Evolutionary conservation across 2,329 filamentous ascomycete species (phyloP).

Genomic region (Aureobasidium sp.): DNA sequence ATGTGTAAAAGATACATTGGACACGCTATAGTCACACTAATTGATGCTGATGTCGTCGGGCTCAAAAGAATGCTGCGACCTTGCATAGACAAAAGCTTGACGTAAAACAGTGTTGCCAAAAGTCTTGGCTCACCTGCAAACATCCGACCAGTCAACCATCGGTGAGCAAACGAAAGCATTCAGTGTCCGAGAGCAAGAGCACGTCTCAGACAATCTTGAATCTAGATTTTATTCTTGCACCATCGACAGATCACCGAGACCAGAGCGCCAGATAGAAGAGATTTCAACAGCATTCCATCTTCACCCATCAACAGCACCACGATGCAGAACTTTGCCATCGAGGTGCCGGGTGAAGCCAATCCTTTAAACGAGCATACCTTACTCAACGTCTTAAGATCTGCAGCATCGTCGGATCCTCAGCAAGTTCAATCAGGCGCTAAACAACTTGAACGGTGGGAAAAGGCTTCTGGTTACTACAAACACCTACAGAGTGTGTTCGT

Average conservation of each 20-base stretch:
- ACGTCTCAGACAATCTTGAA: background rate
- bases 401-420: constrained; percentile 40
- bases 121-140: constrained; percentile 1
- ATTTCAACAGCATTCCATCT: background rate
- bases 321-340: constrained; percentile 41
- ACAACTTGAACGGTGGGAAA: constrained; percentile 48
- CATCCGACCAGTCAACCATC: background rate
- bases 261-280: no score
- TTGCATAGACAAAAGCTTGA: background rate
- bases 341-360: constrained; percentile 74
- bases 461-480: constrained; percentile 40
- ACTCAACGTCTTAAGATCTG: constrained; percentile 42
- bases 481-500: constrained; percentile 63
- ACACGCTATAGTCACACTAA: background rate
- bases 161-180: background rate
- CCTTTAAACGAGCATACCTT: constrained; percentile 44
- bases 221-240: background rate
- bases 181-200: background rate
- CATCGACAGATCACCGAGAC: background rate
- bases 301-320: constrained; percentile 7
- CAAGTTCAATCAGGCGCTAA: constrained; percentile 48
- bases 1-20: background rate
- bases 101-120: background rate
- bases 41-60: background rate
- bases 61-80: background rate